These are phyloP conservation scores for Torulaspora franciscae DNA, from an alignment of 805 yeast species.

Conservation along the genomic window DNA sequence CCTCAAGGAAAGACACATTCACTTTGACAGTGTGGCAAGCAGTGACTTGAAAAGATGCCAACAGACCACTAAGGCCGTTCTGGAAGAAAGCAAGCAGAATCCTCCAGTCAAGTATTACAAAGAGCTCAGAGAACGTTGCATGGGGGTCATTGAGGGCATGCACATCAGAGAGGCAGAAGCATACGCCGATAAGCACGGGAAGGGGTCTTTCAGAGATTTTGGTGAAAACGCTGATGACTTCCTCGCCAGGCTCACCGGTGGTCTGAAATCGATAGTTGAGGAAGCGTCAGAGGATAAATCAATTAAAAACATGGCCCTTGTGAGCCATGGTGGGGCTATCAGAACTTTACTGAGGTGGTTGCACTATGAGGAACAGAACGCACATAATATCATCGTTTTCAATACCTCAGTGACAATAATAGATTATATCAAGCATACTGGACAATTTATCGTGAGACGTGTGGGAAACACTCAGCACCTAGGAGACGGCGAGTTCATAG, in stretches of 20 bases:
- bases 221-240: conserved; percentile 57
- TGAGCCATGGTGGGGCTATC: conserved; percentile 82
- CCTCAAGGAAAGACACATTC: conserved; percentile 30
- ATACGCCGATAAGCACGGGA: conserved; percentile 50
- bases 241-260: conserved; percentile 44
- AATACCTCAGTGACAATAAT: conserved; percentile 71
- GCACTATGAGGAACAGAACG: conserved; percentile 39
- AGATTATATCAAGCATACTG: conserved; percentile 45
- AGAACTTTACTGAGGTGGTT: conserved; percentile 54
- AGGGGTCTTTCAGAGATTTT: conserved; percentile 49
- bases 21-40: conserved; percentile 37
- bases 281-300: conserved; percentile 34
- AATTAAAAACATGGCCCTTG: conserved; percentile 48
- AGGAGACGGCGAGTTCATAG: conserved; percentile 49
- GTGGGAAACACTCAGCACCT: conserved; percentile 70
- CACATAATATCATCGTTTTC: conserved; percentile 52
- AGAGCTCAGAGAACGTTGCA: conserved; percentile 61
- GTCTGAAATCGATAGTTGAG: conserved; percentile 42
- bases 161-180: conserved; percentile 55
- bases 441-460: conserved; percentile 42
- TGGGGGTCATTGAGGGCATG: conserved; percentile 83
- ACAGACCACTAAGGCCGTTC: conserved; percentile 50
- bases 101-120: conserved; percentile 35
- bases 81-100: conserved; percentile 22
- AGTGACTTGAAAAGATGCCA: conserved; percentile 51